Evolutionary conservation across 768 basidiomycete genomes (phyloP).

Genomic region (Tylopilus rubrobrunneus): DNA sequence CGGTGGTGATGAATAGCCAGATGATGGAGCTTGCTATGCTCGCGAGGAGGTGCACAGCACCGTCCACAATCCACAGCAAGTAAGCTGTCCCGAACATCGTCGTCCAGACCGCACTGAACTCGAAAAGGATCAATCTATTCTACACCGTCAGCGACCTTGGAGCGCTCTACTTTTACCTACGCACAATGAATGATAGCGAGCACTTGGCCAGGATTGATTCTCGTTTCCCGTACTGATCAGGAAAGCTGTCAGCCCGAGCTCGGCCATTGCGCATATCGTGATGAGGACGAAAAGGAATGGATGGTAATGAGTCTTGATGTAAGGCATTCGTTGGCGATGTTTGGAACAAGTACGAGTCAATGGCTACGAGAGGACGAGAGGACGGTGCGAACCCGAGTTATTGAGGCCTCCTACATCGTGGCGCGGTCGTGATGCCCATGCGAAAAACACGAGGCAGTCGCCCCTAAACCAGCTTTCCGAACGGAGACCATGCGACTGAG

Average conservation of each 20-base stretch:
- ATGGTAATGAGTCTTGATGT: slow-evolving; percentile 52
- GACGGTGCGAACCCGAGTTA: slow-evolving; percentile 8
- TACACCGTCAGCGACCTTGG: slow-evolving; percentile 3
- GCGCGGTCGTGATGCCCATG: slow-evolving; percentile 28
- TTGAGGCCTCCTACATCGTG: slow-evolving; percentile 22
- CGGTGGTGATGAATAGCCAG: slow-evolving; percentile 63
- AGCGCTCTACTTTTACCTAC: slow-evolving; percentile 21
- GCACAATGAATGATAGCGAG: slow-evolving; percentile 62
- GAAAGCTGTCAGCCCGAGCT: slow-evolving; percentile 72
- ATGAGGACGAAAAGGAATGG: slow-evolving; percentile 63
- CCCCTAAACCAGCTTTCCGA: slow-evolving; percentile 7
- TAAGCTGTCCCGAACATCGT: slow-evolving; percentile 65
- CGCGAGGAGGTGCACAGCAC: slow-evolving; percentile 64
- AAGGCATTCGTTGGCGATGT: slow-evolving; percentile 32
- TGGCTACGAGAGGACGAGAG: slow-evolving; percentile 10
- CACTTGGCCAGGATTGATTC: slow-evolving; percentile 54
- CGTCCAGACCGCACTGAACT: slow-evolving; percentile 75
- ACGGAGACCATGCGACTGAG: slow-evolving; percentile 3
- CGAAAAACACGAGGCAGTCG: slow-evolving; percentile 30
- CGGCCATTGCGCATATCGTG: slow-evolving; percentile 62
- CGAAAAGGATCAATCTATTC: slow-evolving; percentile 50
- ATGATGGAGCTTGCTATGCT: slow-evolving; percentile 72
- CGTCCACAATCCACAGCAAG: slow-evolving; percentile 66
- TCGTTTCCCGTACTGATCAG: slow-evolving; percentile 68
- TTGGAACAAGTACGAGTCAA: slow-evolving; percentile 11